These are phyloP conservation scores for Blastocrithidia nonstop DNA, from an alignment of 208 protist genomes.

Conservation along the genomic window DNA sequence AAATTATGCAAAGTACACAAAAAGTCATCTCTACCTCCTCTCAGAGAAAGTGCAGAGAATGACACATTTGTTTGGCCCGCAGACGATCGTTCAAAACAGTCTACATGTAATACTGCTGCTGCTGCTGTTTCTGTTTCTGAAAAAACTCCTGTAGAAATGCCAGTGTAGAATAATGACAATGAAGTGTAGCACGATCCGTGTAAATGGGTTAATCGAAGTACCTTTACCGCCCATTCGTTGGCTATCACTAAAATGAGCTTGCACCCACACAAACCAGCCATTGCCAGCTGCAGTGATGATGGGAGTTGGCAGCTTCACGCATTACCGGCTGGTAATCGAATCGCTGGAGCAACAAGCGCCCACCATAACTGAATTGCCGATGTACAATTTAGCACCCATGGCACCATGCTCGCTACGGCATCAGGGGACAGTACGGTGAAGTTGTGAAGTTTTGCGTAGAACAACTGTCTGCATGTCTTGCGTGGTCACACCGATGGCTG, in stretches of 20 bases:
- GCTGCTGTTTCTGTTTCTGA: too few relatives aligned
- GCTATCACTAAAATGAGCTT: conserved; percentile 73
- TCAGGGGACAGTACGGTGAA: conserved; percentile 94
- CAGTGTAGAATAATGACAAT: too few relatives aligned
- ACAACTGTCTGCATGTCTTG: conserved; percentile 76
- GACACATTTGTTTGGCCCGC: too few relatives aligned
- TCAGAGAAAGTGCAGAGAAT: too few relatives aligned
- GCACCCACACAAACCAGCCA: conserved; percentile 89
- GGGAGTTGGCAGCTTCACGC: conserved; percentile 90
- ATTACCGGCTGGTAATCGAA: conserved; percentile 84
- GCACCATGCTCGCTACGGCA: conserved; percentile 88
- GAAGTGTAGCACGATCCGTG: too few relatives aligned
- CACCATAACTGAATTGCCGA: conserved; percentile 89
- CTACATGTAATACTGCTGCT: too few relatives aligned
- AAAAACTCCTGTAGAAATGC: too few relatives aligned
- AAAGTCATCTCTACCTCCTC: too few relatives aligned
- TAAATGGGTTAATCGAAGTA: conserved; percentile 41
- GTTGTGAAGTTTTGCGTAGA: conserved; percentile 92
- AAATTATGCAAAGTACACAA: too few relatives aligned
- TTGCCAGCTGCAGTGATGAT: conserved; percentile 93
- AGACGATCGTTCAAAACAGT: too few relatives aligned
- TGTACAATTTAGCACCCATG: conserved; percentile 77
- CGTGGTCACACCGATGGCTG: conserved; percentile 90
- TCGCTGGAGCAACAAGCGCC: conserved; percentile 85
- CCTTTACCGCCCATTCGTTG: conserved; percentile 80